Percentiles rank a stretch among this genome's conserved stretches.
Conservation (phyloP, 495 filamentous ascomycete genomes). For the Geoglossum glabrum region DNA sequence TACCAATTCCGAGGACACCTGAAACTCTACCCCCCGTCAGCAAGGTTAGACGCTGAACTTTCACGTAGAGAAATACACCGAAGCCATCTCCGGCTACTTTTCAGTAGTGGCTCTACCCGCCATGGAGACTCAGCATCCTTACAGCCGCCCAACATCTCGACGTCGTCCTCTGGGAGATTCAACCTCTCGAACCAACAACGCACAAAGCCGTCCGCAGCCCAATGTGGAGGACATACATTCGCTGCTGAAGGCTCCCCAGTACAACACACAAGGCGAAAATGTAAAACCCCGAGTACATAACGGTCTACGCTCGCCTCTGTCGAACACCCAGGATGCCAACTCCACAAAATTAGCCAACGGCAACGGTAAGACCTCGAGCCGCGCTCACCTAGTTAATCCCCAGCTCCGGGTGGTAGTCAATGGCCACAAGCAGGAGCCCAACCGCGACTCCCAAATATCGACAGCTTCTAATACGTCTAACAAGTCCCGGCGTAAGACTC, state of each 20-base stretch:
- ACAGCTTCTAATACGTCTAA: conserved; percentile 39
- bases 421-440: conserved; percentile 30
- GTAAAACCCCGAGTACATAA: conserved; percentile 17
- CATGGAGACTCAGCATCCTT: not conserved
- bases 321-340: not conserved
- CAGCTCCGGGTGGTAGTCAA: conserved; percentile 28
- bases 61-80: not conserved
- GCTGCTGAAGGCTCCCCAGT: not conserved
- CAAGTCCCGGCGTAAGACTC: conserved; percentile 47
- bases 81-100: not conserved
- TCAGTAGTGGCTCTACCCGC: not conserved
- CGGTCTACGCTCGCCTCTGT: not conserved
- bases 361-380: not conserved
- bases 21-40: not conserved
- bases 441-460: conserved; percentile 55
- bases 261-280: not conserved
- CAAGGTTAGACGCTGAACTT: not conserved
- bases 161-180: conserved; percentile 31
- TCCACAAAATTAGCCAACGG: not conserved
- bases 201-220: conserved; percentile 11
- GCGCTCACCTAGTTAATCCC: conserved; percentile 16
- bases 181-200: conserved; percentile 26
- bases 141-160: conserved; percentile 7
- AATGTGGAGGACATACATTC: not conserved
- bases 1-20: not conserved